Conservation (phyloP, 1,284 basidiomycete genomes). For the Puccinia brachypodii region DNA sequence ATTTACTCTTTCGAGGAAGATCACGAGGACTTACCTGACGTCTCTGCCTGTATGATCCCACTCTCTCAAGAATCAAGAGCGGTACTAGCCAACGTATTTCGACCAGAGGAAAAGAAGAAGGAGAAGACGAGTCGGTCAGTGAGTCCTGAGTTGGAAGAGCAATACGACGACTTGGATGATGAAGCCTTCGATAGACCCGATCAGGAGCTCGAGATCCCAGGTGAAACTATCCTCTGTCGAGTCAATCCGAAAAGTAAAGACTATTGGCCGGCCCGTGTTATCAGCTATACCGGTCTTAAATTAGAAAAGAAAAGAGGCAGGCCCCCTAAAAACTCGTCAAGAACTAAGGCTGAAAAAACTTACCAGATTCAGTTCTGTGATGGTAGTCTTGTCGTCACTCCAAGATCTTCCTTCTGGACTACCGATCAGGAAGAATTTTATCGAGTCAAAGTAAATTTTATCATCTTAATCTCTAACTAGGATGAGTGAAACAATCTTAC, state of each 20-base stretch:
- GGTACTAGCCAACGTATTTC: background rate
- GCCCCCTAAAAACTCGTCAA: background rate
- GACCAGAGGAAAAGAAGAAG: background rate
- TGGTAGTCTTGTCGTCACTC: background rate
- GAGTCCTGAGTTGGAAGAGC: background rate
- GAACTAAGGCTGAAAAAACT: slow-evolving; percentile 4
- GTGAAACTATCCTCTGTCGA: slow-evolving; percentile 3
- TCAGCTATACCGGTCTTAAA: slow-evolving; percentile 25
- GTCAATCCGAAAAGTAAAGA: slow-evolving; percentile 2
- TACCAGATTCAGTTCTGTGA: slow-evolving; percentile 43
- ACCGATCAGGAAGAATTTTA: slow-evolving; percentile 45
- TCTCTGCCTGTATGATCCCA: slow-evolving; percentile 25
- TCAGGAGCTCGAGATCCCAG: slow-evolving; percentile 18
- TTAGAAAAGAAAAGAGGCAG: background rate
- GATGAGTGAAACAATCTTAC: background rate
- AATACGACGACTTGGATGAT: background rate
- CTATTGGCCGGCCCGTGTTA: slow-evolving; percentile 35
- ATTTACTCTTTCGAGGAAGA: slow-evolving; percentile 16
- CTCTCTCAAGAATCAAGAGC: slow-evolving; percentile 29
- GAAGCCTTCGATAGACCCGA: slow-evolving; percentile 22
- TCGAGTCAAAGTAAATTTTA: slow-evolving; percentile 28
- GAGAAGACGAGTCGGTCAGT: background rate
- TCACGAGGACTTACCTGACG: slow-evolving; percentile 28
- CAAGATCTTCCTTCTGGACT: slow-evolving; percentile 35
- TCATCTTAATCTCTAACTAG: background rate